Evolutionary conservation across 2,329 filamentous ascomycete species (phyloP), one percentile per base, ranked within the genome.

Genomic region (Colletotrichum plurivorum): DNA sequence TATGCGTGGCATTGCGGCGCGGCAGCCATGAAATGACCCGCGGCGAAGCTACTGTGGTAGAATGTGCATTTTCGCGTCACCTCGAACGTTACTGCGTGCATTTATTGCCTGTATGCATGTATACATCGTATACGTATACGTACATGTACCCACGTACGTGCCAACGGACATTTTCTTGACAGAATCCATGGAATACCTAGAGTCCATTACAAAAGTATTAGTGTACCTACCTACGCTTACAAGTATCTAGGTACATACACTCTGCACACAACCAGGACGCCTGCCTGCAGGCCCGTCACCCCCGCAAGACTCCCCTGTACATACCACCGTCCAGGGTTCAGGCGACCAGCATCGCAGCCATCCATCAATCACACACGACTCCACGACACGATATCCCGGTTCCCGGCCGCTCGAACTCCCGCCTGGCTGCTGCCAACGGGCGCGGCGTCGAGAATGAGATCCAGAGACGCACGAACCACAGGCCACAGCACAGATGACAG

Each of bases 361-460:
- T 52, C 48, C 48, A 52, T 25, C 55, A 57, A 57, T 57, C 55
- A 46, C 22, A 57, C 55, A 31, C 43, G 45, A 49, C 20, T 36
- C 51, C 31, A 55, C 22, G 39, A 39, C 53, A 27, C 57, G 31
- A 41, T 36, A 62, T 57, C 63, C 57, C 57, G 51, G 63, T 62
- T 56, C 31, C 36, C 51, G 46, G 46, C 22, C 52, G 53, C 52
- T 45, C 57, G 53, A 46, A 53, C 64, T 67, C 59, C 59, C 45
- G 59, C 46, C 59, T 53, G 52, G 27, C 53, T 18, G 18, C 36
- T 43, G 52, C 52, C 63, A 54, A 41, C 63, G 56, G 55, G 56
- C 56, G 63, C 57, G 41, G 57, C 25, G 25, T 13, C 10, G 18
- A 22, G 9, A 36, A 6, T 16, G 16, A 27, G 58, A 43, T 61